Base-by-base conservation (phyloP, 2,329 filamentous ascomycete genomes). In the Arthrobotrys entomopaga region DNA sequence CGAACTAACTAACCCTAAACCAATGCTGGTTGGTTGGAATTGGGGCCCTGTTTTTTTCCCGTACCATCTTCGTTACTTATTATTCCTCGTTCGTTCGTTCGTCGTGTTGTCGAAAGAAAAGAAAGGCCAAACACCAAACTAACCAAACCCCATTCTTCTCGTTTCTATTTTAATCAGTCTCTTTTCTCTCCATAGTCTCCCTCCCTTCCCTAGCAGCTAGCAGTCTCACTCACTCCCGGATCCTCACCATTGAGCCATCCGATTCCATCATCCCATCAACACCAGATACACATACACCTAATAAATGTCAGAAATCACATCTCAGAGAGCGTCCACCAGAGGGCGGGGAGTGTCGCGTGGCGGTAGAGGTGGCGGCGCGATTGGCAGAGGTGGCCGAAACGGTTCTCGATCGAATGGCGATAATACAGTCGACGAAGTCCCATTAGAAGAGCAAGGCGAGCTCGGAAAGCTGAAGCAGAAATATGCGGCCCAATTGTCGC, bases 311-410 rank as follows among this genome's bases (percentile, higher is more conserved):
- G 94, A 98, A 88, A 88, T 91, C 53, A 66, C 69, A 65, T 53
- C 69, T 66, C 69, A 73, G 38, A 66, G 69, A 57, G 40, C 69
- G 69, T 83, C 89, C 86, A 78, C 58, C 53, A 92, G 94, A 85
- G 93, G 94, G 84, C 91, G 95, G 88, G 92, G 92, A 85, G 90
- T 92, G 82, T 87, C 89, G 83, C 90, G 94, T 83, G 93, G 93
- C 82, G 93, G 92, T 81, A 87, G 91, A 84, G 89, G 89, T 82
- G 90, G 90, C 61, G 75, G 60, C 64, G 38, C 72, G 79, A 90
- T 89, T 82, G 87, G 86, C 80, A 86, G 84, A 79, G 86, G 90
- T 84, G 88, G 88, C 82, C 88, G 88, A 80, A 88, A 91, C 83
- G 90, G 90, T 80, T 85, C 87, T 81, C 83, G 86, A 80, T 82